A percentile compares a stretch with the other conserved stretches of the same genome.
Evolutionary conservation across 306 rosid species (phyloP).

Genomic region (Oxytropis ochrocephala): DNA sequence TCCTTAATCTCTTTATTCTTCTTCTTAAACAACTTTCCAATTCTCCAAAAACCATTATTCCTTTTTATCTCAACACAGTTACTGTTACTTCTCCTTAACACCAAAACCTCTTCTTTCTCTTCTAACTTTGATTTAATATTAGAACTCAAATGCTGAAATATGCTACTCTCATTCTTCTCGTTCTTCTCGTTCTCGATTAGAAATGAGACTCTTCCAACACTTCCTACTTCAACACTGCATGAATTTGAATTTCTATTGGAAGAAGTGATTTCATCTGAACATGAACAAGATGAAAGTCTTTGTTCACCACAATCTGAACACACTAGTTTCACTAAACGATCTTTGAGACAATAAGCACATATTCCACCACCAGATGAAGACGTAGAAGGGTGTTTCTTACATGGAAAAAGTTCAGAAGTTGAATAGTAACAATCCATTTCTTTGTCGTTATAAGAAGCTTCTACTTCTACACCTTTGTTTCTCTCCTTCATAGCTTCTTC

Average conservation of each 20-base stretch:
- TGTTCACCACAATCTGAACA: slow-evolving; percentile 99
- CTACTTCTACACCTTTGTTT: slow-evolving; percentile 55
- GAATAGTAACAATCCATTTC: slow-evolving; percentile 75
- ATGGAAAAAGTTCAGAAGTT: slow-evolving; percentile 52
- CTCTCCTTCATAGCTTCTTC: slow-evolving; percentile 55
- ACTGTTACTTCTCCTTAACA: slow-evolving; percentile 66
- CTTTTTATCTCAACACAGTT: slow-evolving; percentile 67
- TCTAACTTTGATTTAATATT: slow-evolving; percentile 35
- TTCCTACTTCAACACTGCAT: slow-evolving; percentile 74
- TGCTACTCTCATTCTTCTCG: slow-evolving; percentile 8
- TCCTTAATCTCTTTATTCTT: slow-evolving; percentile 63
- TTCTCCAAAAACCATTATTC: slow-evolving; percentile 61
- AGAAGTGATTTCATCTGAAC: slow-evolving; percentile 88
- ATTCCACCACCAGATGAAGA: slow-evolving; percentile 83
- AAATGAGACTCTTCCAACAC: slow-evolving; percentile 88
- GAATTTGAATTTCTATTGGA: slow-evolving; percentile 90
- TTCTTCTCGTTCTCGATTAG: slow-evolving; percentile 78
- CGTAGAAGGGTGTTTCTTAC: slow-evolving; percentile 80
- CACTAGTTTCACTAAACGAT: slow-evolving; percentile 68
- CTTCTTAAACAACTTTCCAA: slow-evolving; percentile 71
- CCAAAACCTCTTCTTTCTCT: slow-evolving; percentile 32
- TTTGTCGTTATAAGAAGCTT: slow-evolving; percentile 19
- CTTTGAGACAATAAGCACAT: slow-evolving; percentile 83
- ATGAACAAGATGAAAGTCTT: slow-evolving; percentile 92
- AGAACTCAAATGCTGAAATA: slow-evolving; percentile 22